Evolutionary conservation across 2,329 filamentous ascomycete species (phyloP).

Genomic region (Hirsutella thompsonii): DNA sequence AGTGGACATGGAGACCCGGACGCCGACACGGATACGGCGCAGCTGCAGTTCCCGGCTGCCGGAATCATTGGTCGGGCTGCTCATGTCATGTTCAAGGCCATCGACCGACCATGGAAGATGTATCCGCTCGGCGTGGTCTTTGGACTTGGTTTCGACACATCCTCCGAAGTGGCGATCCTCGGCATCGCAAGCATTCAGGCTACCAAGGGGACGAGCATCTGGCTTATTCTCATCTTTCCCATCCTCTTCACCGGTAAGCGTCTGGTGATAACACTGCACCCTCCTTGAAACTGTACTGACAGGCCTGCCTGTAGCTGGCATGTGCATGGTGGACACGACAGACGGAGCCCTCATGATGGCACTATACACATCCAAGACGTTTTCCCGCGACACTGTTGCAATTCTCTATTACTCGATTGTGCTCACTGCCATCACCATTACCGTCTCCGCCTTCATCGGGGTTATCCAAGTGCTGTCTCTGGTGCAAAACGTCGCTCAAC

Average conservation of each 20-base stretch:
- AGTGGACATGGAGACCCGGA: slow-evolving; percentile 13
- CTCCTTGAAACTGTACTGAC: neutral
- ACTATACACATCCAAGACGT: slow-evolving; percentile 69
- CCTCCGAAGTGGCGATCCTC: slow-evolving; percentile 81
- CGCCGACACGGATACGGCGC: slow-evolving; percentile 22
- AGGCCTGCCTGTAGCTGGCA: slow-evolving; percentile 46
- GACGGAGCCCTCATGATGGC: slow-evolving; percentile 94
- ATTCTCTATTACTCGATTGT: slow-evolving; percentile 91
- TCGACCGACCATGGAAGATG: slow-evolving; percentile 85
- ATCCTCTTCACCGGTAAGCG: slow-evolving; percentile 66
- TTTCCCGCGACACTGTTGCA: slow-evolving; percentile 71
- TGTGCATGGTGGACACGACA: slow-evolving; percentile 88
- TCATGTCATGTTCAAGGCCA: slow-evolving; percentile 61
- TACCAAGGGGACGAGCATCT: slow-evolving; percentile 74
- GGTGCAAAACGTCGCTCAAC: slow-evolving; percentile 61
- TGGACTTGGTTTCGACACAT: slow-evolving; percentile 89
- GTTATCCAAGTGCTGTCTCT: slow-evolving; percentile 73
- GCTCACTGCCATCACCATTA: slow-evolving; percentile 68
- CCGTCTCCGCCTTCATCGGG: slow-evolving; percentile 77
- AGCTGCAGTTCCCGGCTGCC: slow-evolving; percentile 60
- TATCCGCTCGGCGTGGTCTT: slow-evolving; percentile 82
- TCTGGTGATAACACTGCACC: too few relatives aligned
- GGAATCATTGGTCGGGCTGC: slow-evolving; percentile 64
- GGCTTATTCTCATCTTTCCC: slow-evolving; percentile 89
- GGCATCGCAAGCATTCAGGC: slow-evolving; percentile 85